Percentiles rank a stretch among this genome's conserved stretches.
phyloP scores from a whole-genome alignment of 345 rosid species.

The Syzygium jambos region DNA sequence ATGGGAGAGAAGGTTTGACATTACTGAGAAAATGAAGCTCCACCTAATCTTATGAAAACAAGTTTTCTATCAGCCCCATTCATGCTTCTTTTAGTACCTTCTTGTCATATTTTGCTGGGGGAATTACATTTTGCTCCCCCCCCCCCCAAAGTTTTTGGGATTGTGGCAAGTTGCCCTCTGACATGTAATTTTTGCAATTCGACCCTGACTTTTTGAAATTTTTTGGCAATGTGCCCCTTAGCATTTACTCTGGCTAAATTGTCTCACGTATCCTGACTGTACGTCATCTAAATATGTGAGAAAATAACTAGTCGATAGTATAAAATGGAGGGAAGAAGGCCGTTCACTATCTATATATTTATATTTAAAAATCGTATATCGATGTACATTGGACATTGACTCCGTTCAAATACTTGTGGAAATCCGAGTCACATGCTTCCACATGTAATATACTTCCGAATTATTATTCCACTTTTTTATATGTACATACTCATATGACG shows the following conservation, averaged over 20 bases:
- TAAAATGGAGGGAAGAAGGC: too few species aligned
- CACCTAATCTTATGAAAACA: neutral
- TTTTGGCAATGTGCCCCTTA: neutral
- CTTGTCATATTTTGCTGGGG: neutral
- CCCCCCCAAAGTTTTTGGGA: neutral
- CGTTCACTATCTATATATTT: neutral
- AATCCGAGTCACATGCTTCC: neutral
- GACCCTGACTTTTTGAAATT: neutral
- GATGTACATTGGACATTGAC: neutral
- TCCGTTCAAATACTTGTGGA: neutral
- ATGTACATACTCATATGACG: accelerated
- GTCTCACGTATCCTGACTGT: neutral
- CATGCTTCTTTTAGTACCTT: neutral
- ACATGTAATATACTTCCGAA: neutral
- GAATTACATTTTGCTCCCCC: neutral
- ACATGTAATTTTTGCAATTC: neutral
- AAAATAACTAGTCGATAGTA: too few species aligned
- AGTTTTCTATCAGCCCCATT: neutral
- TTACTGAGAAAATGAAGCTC: neutral
- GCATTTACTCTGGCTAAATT: neutral
- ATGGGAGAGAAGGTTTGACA: neutral
- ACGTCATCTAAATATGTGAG: neutral
- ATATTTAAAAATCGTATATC: neutral
- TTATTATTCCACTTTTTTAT: neutral
- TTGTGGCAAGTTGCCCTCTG: neutral